Base-by-base conservation (phyloP, 2,329 filamentous ascomycete genomes). In the Trichoderma hamatum region DNA sequence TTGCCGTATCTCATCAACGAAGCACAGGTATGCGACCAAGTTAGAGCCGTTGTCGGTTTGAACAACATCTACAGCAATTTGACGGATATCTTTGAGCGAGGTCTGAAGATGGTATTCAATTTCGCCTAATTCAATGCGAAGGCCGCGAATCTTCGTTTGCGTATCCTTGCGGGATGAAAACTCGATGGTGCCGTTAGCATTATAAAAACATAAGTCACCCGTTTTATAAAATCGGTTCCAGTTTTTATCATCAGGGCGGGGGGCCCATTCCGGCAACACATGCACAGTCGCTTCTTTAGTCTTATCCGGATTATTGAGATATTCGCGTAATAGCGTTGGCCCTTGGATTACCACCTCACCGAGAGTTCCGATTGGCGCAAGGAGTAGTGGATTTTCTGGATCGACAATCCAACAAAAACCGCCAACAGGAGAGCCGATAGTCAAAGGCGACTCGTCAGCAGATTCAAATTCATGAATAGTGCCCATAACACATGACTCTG, bases 281-380 rank as follows among this genome's bases (percentile, higher is more conserved):
- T 21, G 7, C 2, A 36, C 19, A 21, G 32, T 28, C 10, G 59
- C 7, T 4, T 59, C 54, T 5, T 36, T 24, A 0, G 70, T 68
- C 43, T 70, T 71, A n/a, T 70, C 34, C 1, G 52, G 64, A 19
- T 68, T 32, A 19, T 30, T 62, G 13, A 71, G 39, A 28, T 71
- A 71, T 56, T 71, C 70, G 19, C 26, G 65, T 3, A 67, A n/a
- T 7, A 67, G 26, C 3, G 65, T 61, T 2, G 65, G 65, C 3
- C 70, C 70, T 39, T 71, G 60, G 34, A 71, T 71, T 0, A 71
- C 55, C 21, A 71, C 24, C 30, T 71, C 70, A 13, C 70, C 70
- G 4, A 69, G 49, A 6, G 54, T 64, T 24, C 70, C 70, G 5
- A 34, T 68, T 14, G 70, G 70, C 5, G 63, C 64, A 26, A 71